Evolutionary conservation across 192 early-diverging fungal genomes (phyloP), one percentile per base, ranked within the genome.

Genomic region (Rhizophagus clarus): DNA sequence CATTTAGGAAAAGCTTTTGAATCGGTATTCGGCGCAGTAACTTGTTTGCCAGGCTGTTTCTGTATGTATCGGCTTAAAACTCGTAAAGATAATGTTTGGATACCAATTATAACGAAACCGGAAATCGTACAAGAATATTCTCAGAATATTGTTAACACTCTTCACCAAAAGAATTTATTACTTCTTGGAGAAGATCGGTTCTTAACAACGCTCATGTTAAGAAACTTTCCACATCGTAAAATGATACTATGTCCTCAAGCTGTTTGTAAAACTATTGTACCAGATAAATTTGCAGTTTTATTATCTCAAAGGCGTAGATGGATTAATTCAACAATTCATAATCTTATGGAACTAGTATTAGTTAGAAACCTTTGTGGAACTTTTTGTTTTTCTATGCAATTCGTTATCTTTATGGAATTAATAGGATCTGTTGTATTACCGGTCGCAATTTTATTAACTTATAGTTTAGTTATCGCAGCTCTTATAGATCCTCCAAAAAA

Each of bases 281-380:
- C 96, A 1, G 91, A 93, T 80, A 85, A 90, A 80, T 96, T 94
- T 81, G 89, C 82, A 70, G 93, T 95, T 9, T 86, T 98, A 63
- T 84, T 98, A 31, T 95, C 94, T 34, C 97, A 98, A 82, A 87
- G 97, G 31, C 91, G 97, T 79, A 91, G 97, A 29, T 98, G 97
- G 97, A 97, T 98, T 85, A 98, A 98, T 86, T 94, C 93, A 71
- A 98, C 97, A 2, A 93, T 98, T 76, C 97, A 98, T 85, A 98
- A 98, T 82, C 86, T 98, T 80, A 81, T 97, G 66, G 96, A 97
- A 83, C 85, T 98, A 76, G 93, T 98, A 26, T 92, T 94, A 47
- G 96, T 98, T 40, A 90, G 93, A 72, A 95, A 97, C 79, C 88
- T 98, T 66, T 98, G 97, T 86, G 97, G 97, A 34, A 97, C 94